A percentile compares a stretch with the other conserved stretches of the same genome.
Evolutionary conservation across 2,329 filamentous ascomycete species (phyloP).

Genomic region (Fusarium sp.): DNA sequence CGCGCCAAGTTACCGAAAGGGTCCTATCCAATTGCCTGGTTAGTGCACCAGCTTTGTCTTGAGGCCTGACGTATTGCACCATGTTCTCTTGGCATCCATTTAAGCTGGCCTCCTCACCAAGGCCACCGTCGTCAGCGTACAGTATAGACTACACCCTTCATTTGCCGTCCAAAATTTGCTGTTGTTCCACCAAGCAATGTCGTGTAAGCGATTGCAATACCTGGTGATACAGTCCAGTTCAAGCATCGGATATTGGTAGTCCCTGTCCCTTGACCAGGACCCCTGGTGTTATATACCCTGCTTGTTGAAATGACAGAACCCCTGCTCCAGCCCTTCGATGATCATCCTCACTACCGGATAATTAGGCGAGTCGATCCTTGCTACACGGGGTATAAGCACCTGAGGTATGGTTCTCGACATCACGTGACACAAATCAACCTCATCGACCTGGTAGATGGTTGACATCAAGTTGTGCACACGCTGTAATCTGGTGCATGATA

Average conservation of each 20-base stretch:
- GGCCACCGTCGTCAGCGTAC: conserved; percentile 3
- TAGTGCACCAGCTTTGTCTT: conserved; percentile 3
- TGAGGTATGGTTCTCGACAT: conserved; percentile 11
- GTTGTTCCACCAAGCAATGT: conserved; percentile 6
- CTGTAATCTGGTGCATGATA: conserved; percentile 3
- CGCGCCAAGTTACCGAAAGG: conserved; percentile 25
- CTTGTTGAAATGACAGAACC: conserved; percentile 14
- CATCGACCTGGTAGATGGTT: neutral
- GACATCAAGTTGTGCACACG: conserved; percentile 13
- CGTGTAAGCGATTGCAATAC: neutral
- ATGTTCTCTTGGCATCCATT: conserved; percentile 14
- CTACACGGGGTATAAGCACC: neutral
- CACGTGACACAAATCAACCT: conserved; percentile 27
- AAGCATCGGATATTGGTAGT: conserved; percentile 19
- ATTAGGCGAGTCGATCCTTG: conserved; percentile 24
- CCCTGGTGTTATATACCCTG: conserved; percentile 10
- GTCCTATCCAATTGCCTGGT: conserved; percentile 10
- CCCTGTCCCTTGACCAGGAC: conserved; percentile 11
- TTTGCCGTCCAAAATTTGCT: conserved; percentile 5
- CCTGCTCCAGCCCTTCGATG: conserved; percentile 5
- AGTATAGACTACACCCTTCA: neutral
- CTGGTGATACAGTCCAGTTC: neutral
- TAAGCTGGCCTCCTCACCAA: conserved; percentile 4
- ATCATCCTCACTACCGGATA: conserved; percentile 32
- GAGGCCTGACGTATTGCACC: neutral